A percentile compares a stretch with the other conserved stretches of the same genome.
These are phyloP conservation scores for Perilla frutescens DNA, from an alignment of 257 asterid genomes.

Conservation along the genomic window DNA sequence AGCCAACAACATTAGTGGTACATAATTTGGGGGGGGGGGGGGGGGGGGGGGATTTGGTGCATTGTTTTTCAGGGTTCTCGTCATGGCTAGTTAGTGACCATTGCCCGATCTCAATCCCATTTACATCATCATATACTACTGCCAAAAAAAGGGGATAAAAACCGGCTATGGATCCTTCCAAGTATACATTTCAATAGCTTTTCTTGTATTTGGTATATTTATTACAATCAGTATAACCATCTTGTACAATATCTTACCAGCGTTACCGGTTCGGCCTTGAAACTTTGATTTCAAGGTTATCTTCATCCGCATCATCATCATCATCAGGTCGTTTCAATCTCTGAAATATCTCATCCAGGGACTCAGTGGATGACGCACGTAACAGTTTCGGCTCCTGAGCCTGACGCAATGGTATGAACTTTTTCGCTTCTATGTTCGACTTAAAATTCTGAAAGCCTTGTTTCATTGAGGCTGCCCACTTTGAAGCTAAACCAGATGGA, in stretches of 20 bases:
- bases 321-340: slow-evolving; percentile 69
- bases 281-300: slow-evolving; percentile 41
- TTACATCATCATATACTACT: slow-evolving; percentile 20
- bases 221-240: slow-evolving; percentile 30
- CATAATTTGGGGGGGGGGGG: not conserved
- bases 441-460: slow-evolving; percentile 81
- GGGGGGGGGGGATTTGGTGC: slow-evolving; percentile 1
- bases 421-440: slow-evolving; percentile 77
- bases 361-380: slow-evolving; percentile 69
- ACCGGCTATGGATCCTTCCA: not conserved
- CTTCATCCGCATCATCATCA: slow-evolving; percentile 55
- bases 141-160: slow-evolving; percentile 37
- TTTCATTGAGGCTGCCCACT: slow-evolving; percentile 99
- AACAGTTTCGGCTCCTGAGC: slow-evolving; percentile 54
- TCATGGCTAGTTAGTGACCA: not conserved
- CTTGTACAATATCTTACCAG: slow-evolving; percentile 23
- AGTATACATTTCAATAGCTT: slow-evolving; percentile 42
- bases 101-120: not conserved
- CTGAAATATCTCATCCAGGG: slow-evolving; percentile 89
- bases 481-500: slow-evolving; percentile 74
- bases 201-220: slow-evolving; percentile 40
- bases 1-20: slow-evolving; percentile 22
- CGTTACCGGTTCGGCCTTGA: slow-evolving; percentile 42
- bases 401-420: slow-evolving; percentile 71
- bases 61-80: not conserved